Percentiles rank a stretch among this genome's conserved stretches.
phyloP scores from a whole-genome alignment of 495 filamentous ascomycete genomes.

The Chaetomium fimeti region DNA sequence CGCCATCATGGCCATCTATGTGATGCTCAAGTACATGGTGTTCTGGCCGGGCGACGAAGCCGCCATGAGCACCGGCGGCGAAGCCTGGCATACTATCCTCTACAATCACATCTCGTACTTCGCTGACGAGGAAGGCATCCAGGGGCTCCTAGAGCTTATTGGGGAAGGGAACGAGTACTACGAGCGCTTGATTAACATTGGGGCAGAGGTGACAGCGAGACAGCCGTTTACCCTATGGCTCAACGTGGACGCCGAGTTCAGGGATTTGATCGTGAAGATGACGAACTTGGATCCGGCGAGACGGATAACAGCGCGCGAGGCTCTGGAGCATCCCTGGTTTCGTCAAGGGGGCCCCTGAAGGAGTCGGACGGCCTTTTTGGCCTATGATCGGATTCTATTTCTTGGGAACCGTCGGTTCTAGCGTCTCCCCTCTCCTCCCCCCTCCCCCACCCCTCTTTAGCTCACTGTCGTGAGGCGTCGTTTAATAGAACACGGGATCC shows the following conservation, averaged over 20 bases:
- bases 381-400: no score
- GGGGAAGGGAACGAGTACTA: neutral
- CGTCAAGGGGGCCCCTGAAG: neutral
- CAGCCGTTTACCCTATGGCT: neutral
- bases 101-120: neutral
- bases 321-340: slow-evolving; percentile 39
- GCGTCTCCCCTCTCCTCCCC: no score
- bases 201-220: neutral
- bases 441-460: no score
- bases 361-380: no score
- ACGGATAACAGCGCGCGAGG: slow-evolving; percentile 37
- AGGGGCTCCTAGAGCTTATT: slow-evolving; percentile 5
- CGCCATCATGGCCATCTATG: slow-evolving; percentile 35
- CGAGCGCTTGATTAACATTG: neutral
- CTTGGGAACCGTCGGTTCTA: no score
- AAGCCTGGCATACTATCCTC: neutral
- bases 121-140: slow-evolving; percentile 14
- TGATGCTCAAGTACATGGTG: slow-evolving; percentile 25
- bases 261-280: slow-evolving; percentile 29
- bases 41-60: neutral
- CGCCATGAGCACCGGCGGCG: neutral
- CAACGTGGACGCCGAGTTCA: slow-evolving; percentile 27
- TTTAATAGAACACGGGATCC: no score
- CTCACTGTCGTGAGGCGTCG: no score
- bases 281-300: slow-evolving; percentile 30